Percentiles rank a stretch among this genome's conserved stretches.
Evolutionary conservation across 768 basidiomycete genomes (phyloP).

Genomic region (Podaxis mareebaensis): DNA sequence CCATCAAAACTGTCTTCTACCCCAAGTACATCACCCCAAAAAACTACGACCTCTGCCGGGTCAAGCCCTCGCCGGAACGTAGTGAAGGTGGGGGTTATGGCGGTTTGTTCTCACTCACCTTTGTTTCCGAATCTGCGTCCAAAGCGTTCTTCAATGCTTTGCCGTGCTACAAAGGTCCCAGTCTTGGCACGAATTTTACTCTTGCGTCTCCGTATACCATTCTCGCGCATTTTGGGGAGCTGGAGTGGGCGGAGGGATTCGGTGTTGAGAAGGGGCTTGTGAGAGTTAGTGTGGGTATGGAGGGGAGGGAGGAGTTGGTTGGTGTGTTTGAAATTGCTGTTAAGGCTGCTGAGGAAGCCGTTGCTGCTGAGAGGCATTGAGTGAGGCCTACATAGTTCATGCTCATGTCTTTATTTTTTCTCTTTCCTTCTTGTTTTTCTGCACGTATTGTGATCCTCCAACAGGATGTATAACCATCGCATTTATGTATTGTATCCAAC

Average conservation of each 20-base stretch:
- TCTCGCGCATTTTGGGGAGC: constrained; percentile 85
- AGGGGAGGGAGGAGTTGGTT: constrained; percentile 60
- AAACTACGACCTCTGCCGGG: constrained; percentile 72
- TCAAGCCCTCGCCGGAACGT: constrained; percentile 40
- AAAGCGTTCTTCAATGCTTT: constrained; percentile 84
- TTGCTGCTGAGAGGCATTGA: not conserved
- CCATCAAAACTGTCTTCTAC: constrained; percentile 85
- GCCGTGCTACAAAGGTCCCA: constrained; percentile 85
- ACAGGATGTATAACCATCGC: constrained; percentile 27
- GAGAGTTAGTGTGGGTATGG: constrained; percentile 89
- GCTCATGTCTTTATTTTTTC: constrained; percentile 5
- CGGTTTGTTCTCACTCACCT: constrained; percentile 85
- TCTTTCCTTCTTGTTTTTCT: constrained; percentile 5
- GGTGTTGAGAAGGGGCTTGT: constrained; percentile 86
- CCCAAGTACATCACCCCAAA: constrained; percentile 77
- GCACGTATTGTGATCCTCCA: constrained; percentile 25
- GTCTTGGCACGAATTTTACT: constrained; percentile 94
- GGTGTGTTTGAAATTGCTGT: constrained; percentile 64
- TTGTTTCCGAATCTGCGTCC: constrained; percentile 68
- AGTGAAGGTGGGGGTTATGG: constrained; percentile 62
- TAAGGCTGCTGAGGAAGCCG: constrained; percentile 63
- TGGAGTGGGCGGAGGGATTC: constrained; percentile 88
- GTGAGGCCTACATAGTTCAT: not conserved
- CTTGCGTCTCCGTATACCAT: constrained; percentile 93
- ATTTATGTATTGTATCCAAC: constrained; percentile 42